These are phyloP conservation scores for Fusarium euwallaceae DNA, from an alignment of 2,329 filamentous ascomycete species.

Conservation along the genomic window DNA sequence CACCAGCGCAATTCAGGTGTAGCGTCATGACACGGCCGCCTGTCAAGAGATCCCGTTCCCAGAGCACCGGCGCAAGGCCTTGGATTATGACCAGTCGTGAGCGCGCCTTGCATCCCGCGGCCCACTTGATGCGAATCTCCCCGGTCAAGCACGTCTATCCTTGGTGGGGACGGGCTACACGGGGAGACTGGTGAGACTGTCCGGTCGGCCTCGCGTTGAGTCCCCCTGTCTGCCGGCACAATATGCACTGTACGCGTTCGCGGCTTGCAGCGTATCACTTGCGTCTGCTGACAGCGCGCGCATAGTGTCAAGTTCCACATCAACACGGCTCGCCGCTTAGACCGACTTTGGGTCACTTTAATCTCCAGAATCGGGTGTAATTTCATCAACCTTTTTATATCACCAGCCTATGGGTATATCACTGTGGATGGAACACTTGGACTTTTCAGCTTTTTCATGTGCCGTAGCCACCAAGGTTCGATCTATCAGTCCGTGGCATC, in stretches of 20 bases:
- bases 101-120: conserved; percentile 43
- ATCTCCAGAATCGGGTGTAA: conserved; percentile 44
- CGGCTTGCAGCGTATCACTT: conserved; percentile 22
- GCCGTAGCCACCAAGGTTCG: conserved; percentile 29
- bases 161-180: conserved; percentile 35
- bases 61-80: conserved; percentile 47
- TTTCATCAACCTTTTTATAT: conserved; percentile 46
- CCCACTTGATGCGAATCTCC: conserved; percentile 44
- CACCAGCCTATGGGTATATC: conserved; percentile 12
- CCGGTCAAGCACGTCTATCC: conserved; percentile 34
- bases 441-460: conserved; percentile 30
- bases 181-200: conserved; percentile 38
- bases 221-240: conserved; percentile 21
- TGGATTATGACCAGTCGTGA: conserved; percentile 31
- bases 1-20: conserved; percentile 43
- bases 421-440: conserved; percentile 12
- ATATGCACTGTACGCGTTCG: conserved; percentile 46
- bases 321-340: conserved; percentile 43
- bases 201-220: conserved; percentile 32
- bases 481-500: conserved; percentile 44
- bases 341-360: conserved; percentile 41
- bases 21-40: conserved; percentile 43
- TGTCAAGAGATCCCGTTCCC: conserved; percentile 50
- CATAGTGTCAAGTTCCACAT: conserved; percentile 13
- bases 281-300: not conserved